Conservation (phyloP, 2,329 filamentous ascomycete genomes). For the Penicillium fuscoglaucum region DNA sequence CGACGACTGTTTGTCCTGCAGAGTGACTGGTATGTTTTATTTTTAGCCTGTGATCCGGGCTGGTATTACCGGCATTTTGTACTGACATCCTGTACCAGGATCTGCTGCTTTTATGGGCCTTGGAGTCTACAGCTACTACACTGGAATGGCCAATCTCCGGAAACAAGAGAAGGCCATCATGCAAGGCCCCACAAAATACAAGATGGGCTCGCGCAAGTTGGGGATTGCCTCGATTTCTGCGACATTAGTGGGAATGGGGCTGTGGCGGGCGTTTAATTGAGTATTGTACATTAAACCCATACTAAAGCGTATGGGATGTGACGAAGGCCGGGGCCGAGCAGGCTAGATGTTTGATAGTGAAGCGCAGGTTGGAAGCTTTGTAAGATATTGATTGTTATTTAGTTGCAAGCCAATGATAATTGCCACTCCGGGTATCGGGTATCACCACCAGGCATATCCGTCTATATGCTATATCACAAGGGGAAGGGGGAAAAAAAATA, state of each 20-base stretch:
- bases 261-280: slow-evolving; percentile 67
- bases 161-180: slow-evolving; percentile 63
- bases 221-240: slow-evolving; percentile 69
- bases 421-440: slow-evolving; percentile 40
- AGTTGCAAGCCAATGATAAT: slow-evolving; percentile 27
- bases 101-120: slow-evolving; percentile 74
- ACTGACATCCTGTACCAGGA: slow-evolving; percentile 50
- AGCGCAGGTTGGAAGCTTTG: slow-evolving; percentile 9
- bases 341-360: slow-evolving; percentile 1
- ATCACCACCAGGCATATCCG: slow-evolving; percentile 36
- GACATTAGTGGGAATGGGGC: slow-evolving; percentile 66
- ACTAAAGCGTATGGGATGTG: not conserved
- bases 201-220: slow-evolving; percentile 67
- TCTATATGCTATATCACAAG: slow-evolving; percentile 37
- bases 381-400: slow-evolving; percentile 26
- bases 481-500: slow-evolving; percentile 7
- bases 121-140: slow-evolving; percentile 74
- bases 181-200: slow-evolving; percentile 68
- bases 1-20: slow-evolving; percentile 70
- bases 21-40: slow-evolving; percentile 60
- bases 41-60: not conserved
- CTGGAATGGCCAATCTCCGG: slow-evolving; percentile 70
- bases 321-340: not conserved
- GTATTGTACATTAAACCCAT: not conserved
- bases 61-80: not conserved